Percentiles rank a stretch among this genome's conserved stretches.
Conservation (phyloP, 2,329 filamentous ascomycete genomes). For the Aspergillus sp. region DNA sequence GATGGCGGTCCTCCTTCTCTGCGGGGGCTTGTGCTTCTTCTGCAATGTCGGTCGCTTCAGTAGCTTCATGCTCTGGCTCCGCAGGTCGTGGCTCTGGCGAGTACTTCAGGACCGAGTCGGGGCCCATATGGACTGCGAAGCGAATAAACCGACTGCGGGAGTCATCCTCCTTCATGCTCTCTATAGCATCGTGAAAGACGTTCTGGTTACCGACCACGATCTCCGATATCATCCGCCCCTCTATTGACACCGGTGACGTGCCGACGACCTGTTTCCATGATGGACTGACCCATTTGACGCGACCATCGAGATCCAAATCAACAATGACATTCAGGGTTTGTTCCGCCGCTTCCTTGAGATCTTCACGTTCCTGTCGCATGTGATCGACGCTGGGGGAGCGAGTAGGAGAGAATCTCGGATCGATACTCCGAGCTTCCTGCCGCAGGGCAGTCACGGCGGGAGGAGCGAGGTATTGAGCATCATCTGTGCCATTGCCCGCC, state of each 20-base stretch:
- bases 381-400: constrained; percentile 78
- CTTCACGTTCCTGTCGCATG: constrained; percentile 89
- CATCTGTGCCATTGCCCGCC: constrained; percentile 44
- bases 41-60: constrained; percentile 22
- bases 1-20: constrained; percentile 44
- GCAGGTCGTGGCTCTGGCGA: constrained; percentile 37
- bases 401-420: constrained; percentile 44
- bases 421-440: constrained; percentile 44
- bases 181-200: constrained; percentile 79
- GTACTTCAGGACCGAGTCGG: constrained; percentile 64
- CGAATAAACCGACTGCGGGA: constrained; percentile 87
- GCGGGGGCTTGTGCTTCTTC: constrained; percentile 39
- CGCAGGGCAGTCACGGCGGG: constrained; percentile 47
- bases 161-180: constrained; percentile 89
- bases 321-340: constrained; percentile 96
- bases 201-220: constrained; percentile 77
- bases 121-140: constrained; percentile 71
- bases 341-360: constrained; percentile 91
- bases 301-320: constrained; percentile 86
- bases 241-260: constrained; percentile 69
- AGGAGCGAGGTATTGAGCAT: constrained; percentile 45
- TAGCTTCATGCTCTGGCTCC: constrained; percentile 16
- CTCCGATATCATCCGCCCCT: constrained; percentile 76
- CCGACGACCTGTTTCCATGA: constrained; percentile 95
- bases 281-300: constrained; percentile 92